A percentile compares a stretch with the other conserved stretches of the same genome.
These are phyloP conservation scores for Aspergillus candidus DNA, from an alignment of 2,329 filamentous ascomycete genomes.

Conservation along the genomic window DNA sequence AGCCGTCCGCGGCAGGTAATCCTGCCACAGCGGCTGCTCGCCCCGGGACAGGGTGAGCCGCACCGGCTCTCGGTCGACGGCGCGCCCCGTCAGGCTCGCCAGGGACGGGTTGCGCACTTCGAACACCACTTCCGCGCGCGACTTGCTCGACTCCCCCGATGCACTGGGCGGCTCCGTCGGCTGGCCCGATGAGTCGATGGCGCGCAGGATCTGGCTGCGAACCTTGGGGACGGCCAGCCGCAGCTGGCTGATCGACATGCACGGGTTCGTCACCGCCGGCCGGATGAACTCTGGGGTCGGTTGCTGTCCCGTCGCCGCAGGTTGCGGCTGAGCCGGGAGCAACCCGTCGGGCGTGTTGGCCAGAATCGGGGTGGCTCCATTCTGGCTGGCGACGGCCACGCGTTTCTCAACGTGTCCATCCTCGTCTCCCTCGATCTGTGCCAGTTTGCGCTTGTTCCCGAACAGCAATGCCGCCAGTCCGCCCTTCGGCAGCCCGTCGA, in stretches of 20 bases:
- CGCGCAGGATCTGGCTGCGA: conserved; percentile 72
- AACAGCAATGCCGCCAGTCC: conserved; percentile 79
- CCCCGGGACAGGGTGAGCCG: conserved; percentile 76
- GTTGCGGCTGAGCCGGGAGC: conserved; percentile 63
- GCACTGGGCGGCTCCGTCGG: conserved; percentile 36
- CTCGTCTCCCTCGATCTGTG: conserved; percentile 67
- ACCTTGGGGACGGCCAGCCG: conserved; percentile 84
- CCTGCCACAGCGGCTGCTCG: conserved; percentile 81
- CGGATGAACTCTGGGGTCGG: conserved; percentile 77
- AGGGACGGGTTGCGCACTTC: conserved; percentile 78
- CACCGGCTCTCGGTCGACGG: conserved; percentile 69
- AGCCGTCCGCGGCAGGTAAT: conserved; percentile 79
- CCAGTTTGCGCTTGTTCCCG: conserved; percentile 85
- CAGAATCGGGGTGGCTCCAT: conserved; percentile 68
- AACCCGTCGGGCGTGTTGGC: conserved; percentile 71
- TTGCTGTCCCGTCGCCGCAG: conserved; percentile 55
- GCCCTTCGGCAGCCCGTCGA: conserved; percentile 84
- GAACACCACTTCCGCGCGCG: conserved; percentile 66
- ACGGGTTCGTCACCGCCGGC: conserved; percentile 78
- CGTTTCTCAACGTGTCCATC: conserved; percentile 58
- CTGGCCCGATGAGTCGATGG: conserved; percentile 56
- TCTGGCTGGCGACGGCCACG: conserved; percentile 52
- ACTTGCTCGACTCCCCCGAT: conserved; percentile 39
- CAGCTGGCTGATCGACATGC: conserved; percentile 73
- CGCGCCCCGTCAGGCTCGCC: conserved; percentile 53